Conservation (phyloP, 139 green algal species). For the Mesotaenium endlicherianum region DNA sequence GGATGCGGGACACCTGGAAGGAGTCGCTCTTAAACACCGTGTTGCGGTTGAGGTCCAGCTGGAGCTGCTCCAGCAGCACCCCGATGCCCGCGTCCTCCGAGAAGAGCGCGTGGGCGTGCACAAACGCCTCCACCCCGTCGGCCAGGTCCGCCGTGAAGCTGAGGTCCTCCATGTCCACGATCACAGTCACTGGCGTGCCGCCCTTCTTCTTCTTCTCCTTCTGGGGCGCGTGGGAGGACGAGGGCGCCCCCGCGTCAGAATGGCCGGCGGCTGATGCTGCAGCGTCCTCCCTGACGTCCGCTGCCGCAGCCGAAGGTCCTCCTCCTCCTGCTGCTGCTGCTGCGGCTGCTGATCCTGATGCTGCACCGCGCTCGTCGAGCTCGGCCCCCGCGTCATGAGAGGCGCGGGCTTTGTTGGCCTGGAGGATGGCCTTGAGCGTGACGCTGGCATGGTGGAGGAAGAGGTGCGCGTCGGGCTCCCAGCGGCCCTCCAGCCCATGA, state of each 20-base stretch:
- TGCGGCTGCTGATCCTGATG: too few relatives aligned
- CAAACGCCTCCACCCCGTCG: constrained; percentile 34
- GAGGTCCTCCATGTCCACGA: constrained; percentile 21
- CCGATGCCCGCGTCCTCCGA: constrained; percentile 41
- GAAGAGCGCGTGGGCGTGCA: constrained; percentile 15
- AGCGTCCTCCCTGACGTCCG: too few relatives aligned
- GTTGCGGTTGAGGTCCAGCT: background rate
- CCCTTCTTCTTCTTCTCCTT: background rate
- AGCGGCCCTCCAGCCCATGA: constrained; percentile 33
- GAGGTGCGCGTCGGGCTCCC: constrained; percentile 38
- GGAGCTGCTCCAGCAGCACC: constrained; percentile 30
- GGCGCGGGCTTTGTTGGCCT: background rate
- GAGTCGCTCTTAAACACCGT: constrained; percentile 20
- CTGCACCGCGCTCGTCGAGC: background rate
- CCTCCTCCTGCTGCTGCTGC: too few relatives aligned
- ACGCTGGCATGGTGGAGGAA: constrained; percentile 1
- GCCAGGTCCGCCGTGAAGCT: background rate
- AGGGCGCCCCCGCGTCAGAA: background rate
- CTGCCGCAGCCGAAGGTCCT: too few relatives aligned
- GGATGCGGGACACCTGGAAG: constrained; percentile 26
- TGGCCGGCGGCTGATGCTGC: background rate
- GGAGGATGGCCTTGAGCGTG: background rate
- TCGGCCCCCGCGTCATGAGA: background rate
- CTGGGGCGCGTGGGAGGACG: background rate
- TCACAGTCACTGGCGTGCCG: too few relatives aligned